These are phyloP conservation scores for Rhizopus microsporus DNA, from an alignment of 371 early-diverging fungal genomes.

Conservation along the genomic window DNA sequence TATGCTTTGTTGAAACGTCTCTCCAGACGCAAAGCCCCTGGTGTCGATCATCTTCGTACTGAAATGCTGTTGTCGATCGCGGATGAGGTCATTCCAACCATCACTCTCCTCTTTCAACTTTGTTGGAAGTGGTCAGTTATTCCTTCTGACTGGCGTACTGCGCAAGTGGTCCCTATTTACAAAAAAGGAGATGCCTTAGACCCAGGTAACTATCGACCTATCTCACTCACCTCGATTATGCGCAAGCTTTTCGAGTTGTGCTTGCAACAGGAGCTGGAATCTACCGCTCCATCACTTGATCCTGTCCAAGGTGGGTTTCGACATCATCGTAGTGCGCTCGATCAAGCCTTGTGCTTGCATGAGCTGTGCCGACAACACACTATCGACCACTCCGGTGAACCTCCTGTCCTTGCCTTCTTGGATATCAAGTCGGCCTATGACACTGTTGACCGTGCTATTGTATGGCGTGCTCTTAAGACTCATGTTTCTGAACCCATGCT, in stretches of 20 bases:
- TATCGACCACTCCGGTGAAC: constrained; percentile 6
- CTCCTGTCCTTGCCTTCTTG: constrained; percentile 17
- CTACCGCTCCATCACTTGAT: constrained; percentile 17
- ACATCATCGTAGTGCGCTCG: constrained; percentile 23
- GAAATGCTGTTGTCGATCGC: constrained; percentile 30
- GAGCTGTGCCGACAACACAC: constrained; percentile 9
- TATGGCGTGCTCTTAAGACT: constrained; percentile 10
- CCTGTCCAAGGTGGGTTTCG: constrained; percentile 40
- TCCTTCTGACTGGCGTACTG: constrained; percentile 18
- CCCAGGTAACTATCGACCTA: constrained; percentile 25
- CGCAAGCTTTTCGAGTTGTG: constrained; percentile 24
- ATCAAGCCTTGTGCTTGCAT: constrained; percentile 28
- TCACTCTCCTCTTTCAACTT: constrained; percentile 9
- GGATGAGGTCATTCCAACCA: background rate
- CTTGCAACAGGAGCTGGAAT: constrained; percentile 1
- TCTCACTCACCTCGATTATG: constrained; percentile 25
- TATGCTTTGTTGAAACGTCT: background rate
- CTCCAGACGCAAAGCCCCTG: constrained; percentile 21
- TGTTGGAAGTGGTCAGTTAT: constrained; percentile 28
- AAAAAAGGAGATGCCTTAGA: constrained; percentile 23
- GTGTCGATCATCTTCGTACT: constrained; percentile 23
- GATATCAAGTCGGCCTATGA: constrained; percentile 26
- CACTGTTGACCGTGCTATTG: constrained; percentile 17
- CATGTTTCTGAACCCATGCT: constrained; percentile 7
- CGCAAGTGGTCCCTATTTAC: constrained; percentile 21